A percentile compares a stretch with the other conserved stretches of the same genome.
Evolutionary conservation across 2,329 filamentous ascomycete species (phyloP).

Genomic region (Annulohypoxylon truncatum): DNA sequence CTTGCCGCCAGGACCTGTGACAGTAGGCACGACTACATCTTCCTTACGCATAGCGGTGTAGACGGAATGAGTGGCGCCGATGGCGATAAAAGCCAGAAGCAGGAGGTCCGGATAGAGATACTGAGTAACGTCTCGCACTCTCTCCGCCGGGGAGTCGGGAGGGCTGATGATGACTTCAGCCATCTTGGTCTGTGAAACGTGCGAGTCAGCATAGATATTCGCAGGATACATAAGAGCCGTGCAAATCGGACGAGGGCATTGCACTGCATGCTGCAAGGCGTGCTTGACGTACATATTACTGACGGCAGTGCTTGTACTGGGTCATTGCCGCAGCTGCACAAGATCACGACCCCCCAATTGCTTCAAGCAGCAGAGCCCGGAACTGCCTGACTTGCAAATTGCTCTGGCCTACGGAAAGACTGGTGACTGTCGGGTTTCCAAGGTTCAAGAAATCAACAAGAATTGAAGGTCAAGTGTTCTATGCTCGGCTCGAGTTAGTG

Average conservation of each 20-base stretch:
- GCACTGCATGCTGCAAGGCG: conserved; percentile 50
- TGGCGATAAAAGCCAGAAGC: conserved; percentile 62
- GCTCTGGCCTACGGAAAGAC: conserved; percentile 22
- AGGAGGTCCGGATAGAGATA: conserved; percentile 65
- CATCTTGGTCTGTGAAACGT: conserved; percentile 48
- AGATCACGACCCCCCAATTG: conserved; percentile 41
- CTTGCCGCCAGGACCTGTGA: conserved; percentile 87
- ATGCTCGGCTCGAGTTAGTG: conserved; percentile 43
- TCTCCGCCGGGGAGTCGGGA: conserved; percentile 53
- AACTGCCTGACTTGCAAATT: conserved; percentile 34
- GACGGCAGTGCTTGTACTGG: conserved; percentile 44
- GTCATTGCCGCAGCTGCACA: conserved; percentile 47
- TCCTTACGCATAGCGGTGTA: conserved; percentile 63
- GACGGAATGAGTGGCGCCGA: conserved; percentile 65
- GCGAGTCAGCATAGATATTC: conserved; percentile 42
- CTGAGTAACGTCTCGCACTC: conserved; percentile 60
- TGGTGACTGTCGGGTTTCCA: conserved; percentile 29
- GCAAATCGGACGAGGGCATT: conserved; percentile 45
- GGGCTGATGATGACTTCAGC: conserved; percentile 47
- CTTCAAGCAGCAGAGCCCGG: conserved; percentile 34
- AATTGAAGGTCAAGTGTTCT: conserved; percentile 43
- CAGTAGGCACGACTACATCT: conserved; percentile 58
- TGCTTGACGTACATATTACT: conserved; percentile 50
- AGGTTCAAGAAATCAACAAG: conserved; percentile 29
- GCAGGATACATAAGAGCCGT: conserved; percentile 33